phyloP scores from a whole-genome alignment of 805 yeast species.

The Dipodascopsis uninucleata region DNA sequence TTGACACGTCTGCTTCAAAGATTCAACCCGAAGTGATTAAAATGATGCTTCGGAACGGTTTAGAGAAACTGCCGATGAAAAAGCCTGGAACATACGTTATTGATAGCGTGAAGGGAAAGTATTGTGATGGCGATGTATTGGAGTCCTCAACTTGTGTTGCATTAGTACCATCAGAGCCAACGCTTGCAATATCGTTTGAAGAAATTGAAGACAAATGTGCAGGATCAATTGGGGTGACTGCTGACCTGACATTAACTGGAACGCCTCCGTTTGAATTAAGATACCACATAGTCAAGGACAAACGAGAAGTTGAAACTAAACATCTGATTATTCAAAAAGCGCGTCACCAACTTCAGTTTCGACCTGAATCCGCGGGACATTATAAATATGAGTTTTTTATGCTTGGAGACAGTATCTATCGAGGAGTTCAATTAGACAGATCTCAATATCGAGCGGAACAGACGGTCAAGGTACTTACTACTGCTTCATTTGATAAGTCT shows the following conservation, averaged over 20 bases:
- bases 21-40: slow-evolving; percentile 3
- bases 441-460: slow-evolving; percentile 33
- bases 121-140: slow-evolving; percentile 62
- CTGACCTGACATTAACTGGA: slow-evolving; percentile 66
- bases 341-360: slow-evolving; percentile 58
- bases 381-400: slow-evolving; percentile 69
- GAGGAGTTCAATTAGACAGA: slow-evolving; percentile 31
- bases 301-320: slow-evolving; percentile 32
- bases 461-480: slow-evolving; percentile 39
- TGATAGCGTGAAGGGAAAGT: slow-evolving; percentile 50
- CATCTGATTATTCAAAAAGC: slow-evolving; percentile 37
- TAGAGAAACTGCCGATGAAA: slow-evolving; percentile 38
- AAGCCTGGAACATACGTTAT: slow-evolving; percentile 67
- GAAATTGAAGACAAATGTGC: slow-evolving; percentile 83
- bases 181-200: slow-evolving; percentile 42
- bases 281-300: slow-evolving; percentile 49
- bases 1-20: neutral
- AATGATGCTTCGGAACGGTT: slow-evolving; percentile 12
- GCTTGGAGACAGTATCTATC: slow-evolving; percentile 62
- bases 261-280: slow-evolving; percentile 76
- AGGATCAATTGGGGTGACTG: slow-evolving; percentile 82
- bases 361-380: slow-evolving; percentile 77
- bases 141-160: slow-evolving; percentile 55
- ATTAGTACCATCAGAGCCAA: slow-evolving; percentile 56
- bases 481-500: slow-evolving; percentile 37